Conservation (phyloP, 169 alveolate species). For the Plasmodium cynomolgi region DNA sequence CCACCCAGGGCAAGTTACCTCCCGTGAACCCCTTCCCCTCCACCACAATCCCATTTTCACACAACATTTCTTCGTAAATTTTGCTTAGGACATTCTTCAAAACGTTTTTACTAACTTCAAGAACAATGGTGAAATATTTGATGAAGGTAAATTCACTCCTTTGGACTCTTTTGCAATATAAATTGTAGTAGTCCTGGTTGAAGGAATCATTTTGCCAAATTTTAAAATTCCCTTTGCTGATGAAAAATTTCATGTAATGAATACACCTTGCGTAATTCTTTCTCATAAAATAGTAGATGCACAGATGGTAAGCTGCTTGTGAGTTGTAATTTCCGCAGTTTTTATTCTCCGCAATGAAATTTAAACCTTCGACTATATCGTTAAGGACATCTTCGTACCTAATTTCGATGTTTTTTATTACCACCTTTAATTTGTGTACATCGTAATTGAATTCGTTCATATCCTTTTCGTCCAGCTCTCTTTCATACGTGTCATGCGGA, state of each 20-base stretch:
- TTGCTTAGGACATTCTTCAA: conserved; percentile 16
- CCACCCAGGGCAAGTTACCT: neutral
- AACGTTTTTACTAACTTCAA: conserved; percentile 51
- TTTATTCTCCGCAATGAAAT: conserved; percentile 58
- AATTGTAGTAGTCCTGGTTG: conserved; percentile 37
- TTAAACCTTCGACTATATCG: conserved; percentile 69
- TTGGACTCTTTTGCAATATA: conserved; percentile 56
- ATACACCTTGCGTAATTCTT: conserved; percentile 40
- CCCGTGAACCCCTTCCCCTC: neutral
- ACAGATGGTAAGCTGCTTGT: conserved; percentile 64
- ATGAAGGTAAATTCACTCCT: conserved; percentile 49
- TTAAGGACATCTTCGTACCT: conserved; percentile 60
- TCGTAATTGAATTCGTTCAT: conserved; percentile 16
- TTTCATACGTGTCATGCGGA: neutral
- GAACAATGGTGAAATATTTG: conserved; percentile 49
- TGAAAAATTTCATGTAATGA: conserved; percentile 39
- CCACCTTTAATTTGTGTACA: conserved; percentile 30
- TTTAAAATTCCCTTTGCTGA: conserved; percentile 47
- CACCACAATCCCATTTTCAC: conserved; percentile 2
- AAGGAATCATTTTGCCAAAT: conserved; percentile 47
- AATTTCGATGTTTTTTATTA: conserved; percentile 64
- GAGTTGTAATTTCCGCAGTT: conserved; percentile 52
- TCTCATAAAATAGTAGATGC: conserved; percentile 58
- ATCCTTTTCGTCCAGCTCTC: conserved; percentile 13
- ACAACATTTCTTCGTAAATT: conserved; percentile 11